Evolutionary conservation across 2,329 filamentous ascomycete species (phyloP), one percentile per base, ranked within the genome.

Genomic region (Magnaporthales sp.): DNA sequence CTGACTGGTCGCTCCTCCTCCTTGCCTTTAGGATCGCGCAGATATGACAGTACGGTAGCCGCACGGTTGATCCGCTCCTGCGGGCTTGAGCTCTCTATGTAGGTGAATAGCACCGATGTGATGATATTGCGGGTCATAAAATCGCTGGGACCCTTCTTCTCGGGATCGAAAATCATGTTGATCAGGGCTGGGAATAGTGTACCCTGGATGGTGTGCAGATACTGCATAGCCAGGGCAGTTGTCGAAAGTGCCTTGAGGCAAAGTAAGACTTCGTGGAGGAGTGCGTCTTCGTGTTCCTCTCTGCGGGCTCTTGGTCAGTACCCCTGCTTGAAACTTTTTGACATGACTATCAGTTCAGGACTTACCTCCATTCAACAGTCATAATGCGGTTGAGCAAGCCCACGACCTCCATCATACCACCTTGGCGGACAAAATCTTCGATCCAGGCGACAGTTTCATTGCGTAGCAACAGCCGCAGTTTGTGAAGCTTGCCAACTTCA

Each of bases 371-470:
- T 77, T 98, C 95, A 38, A 99, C 89, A 65, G 90, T 90, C 85
- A 97, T 93, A 72, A 94, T 96, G n/a, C 94, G 87, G 76, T 96
- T 90, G 63, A 98, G 82, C 66, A 98, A 80, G 54, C 86, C 87
- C 46, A 97, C 90, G 69, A 98, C 91, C 76, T 97, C 92, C 70
- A 90, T 86, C 93, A 98, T 96, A 24, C 95, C 95, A 19, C 92
- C 93, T 69, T 93, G 89, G 56, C 88, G 84, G 71, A 98, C 92
- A 75, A 98, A 99, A 13, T 89, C 86, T 74, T 98, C 92, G 3
- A 96, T 96, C 95, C 95, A 99, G 13, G 90, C 87, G 6, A 99
- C 92, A 0, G 94, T 96, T 80, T 99, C 95, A 73, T 98, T 98
- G 22, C 95, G 88, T 66, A 99, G 83, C 65, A 98, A 80, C 24